Evolutionary conservation across 2,329 filamentous ascomycete genomes (phyloP).

Genomic region (Podosphaera xanthii): DNA sequence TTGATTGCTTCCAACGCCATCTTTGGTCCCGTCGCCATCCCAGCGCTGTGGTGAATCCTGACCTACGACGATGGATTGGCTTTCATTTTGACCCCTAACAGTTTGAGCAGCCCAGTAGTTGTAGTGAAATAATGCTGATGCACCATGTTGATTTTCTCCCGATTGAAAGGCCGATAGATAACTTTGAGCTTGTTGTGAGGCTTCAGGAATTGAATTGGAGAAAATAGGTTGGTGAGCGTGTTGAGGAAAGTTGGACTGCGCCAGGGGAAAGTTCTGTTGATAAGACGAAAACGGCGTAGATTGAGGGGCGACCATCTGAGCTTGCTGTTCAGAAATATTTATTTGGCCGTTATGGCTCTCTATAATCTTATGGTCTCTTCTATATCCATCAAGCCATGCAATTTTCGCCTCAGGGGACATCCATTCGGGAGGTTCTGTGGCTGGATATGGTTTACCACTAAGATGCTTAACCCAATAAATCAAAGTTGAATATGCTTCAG

Average conservation of each 20-base stretch:
- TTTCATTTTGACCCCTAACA: slow-evolving; percentile 4
- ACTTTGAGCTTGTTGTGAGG: slow-evolving; percentile 11
- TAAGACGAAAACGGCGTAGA: slow-evolving; percentile 6
- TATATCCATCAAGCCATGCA: slow-evolving; percentile 29
- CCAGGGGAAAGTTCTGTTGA: background rate
- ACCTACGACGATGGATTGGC: slow-evolving; percentile 3
- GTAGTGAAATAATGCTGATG: slow-evolving; percentile 8
- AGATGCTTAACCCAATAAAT: slow-evolving; percentile 17
- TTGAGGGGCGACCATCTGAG: slow-evolving; percentile 9
- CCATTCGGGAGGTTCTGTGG: slow-evolving; percentile 29
- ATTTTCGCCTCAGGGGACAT: slow-evolving; percentile 23
- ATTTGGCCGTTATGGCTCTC: slow-evolving; percentile 4
- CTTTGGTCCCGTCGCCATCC: slow-evolving; percentile 8
- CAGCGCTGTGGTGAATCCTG: slow-evolving; percentile 7
- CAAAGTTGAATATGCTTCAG: slow-evolving; percentile 8
- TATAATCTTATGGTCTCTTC: slow-evolving; percentile 18
- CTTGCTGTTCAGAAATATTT: background rate
- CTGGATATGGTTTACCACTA: slow-evolving; percentile 24
- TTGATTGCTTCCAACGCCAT: slow-evolving; percentile 4
- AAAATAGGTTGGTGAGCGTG: slow-evolving; percentile 2
- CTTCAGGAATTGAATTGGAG: slow-evolving; percentile 5
- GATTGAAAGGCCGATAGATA: slow-evolving; percentile 8
- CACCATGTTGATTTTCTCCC: slow-evolving; percentile 2
- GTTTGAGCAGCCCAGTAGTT: slow-evolving; percentile 5
- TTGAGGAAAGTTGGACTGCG: slow-evolving; percentile 1